Evolutionary conservation across 2,329 filamentous ascomycete species (phyloP).

Genomic region (Aureobasidium zeae): DNA sequence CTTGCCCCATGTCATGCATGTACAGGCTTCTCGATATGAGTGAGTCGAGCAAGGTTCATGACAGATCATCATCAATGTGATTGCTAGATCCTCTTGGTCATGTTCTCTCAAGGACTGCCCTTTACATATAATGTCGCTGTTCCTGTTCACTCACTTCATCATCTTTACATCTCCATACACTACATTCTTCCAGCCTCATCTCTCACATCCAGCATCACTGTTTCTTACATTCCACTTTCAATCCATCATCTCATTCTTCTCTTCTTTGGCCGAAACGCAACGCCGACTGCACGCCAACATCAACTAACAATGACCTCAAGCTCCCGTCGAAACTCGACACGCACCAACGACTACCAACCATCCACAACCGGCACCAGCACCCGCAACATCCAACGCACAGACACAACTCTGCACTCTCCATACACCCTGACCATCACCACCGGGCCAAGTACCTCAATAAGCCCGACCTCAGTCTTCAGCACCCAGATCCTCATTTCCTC

Average conservation of each 20-base stretch:
- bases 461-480: not conserved
- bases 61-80: not conserved
- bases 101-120: no score
- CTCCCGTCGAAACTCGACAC: slow-evolving; percentile 1
- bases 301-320: not conserved
- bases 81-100: no score
- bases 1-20: not conserved
- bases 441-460: not conserved
- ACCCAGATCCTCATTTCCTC: slow-evolving; percentile 1
- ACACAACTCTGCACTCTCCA: not conserved
- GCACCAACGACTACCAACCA: not conserved
- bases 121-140: no score
- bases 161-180: not conserved
- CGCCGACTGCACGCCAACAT: slow-evolving; percentile 1
- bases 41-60: not conserved
- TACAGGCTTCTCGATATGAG: not conserved
- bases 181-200: not conserved
- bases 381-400: no score
- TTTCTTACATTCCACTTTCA: not conserved
- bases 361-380: no score
- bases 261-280: no score
- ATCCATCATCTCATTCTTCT: no score
- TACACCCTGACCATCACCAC: slow-evolving; percentile 1
- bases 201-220: not conserved
- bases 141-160: no score